A percentile compares a stretch with the other conserved stretches of the same genome.
phyloP scores from a whole-genome alignment of 1,284 basidiomycete genomes.

The Boletus sp. region DNA sequence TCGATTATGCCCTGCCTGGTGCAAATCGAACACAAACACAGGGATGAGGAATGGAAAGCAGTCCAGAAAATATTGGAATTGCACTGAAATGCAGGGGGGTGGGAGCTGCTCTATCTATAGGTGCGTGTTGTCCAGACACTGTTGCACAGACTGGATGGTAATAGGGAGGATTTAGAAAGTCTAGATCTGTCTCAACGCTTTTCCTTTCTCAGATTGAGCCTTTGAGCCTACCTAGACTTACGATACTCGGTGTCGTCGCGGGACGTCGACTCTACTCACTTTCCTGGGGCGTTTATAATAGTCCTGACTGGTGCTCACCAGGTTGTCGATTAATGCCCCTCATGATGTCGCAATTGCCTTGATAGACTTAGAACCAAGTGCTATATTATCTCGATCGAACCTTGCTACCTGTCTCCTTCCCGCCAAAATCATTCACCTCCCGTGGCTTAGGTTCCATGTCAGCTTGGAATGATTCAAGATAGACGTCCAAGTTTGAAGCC shows the following conservation, averaged over 20 bases:
- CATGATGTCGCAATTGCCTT: background rate
- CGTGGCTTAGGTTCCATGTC: too few relatives aligned
- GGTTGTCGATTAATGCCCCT: too few relatives aligned
- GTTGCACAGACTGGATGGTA: background rate
- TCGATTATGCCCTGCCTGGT: constrained; percentile 17
- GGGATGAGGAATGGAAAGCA: background rate
- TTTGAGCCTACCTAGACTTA: background rate
- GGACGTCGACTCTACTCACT: background rate
- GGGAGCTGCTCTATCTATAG: too few relatives aligned
- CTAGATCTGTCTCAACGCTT: background rate
- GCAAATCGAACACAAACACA: background rate
- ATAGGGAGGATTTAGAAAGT: background rate
- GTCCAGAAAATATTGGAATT: constrained; percentile 3
- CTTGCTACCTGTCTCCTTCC: background rate
- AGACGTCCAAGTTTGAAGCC: background rate
- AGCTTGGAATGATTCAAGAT: too few relatives aligned
- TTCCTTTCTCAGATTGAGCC: background rate
- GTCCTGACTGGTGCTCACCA: too few relatives aligned
- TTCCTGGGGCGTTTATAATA: background rate
- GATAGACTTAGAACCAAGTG: background rate
- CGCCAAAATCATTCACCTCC: too few relatives aligned
- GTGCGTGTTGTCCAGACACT: background rate
- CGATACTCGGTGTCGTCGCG: background rate
- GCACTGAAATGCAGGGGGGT: background rate
- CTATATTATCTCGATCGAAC: background rate